Percentiles rank a stretch among this genome's conserved stretches.
These are phyloP conservation scores for Suhomyces chickasaworum DNA, from an alignment of 1,139 yeast species.

Conservation along the genomic window DNA sequence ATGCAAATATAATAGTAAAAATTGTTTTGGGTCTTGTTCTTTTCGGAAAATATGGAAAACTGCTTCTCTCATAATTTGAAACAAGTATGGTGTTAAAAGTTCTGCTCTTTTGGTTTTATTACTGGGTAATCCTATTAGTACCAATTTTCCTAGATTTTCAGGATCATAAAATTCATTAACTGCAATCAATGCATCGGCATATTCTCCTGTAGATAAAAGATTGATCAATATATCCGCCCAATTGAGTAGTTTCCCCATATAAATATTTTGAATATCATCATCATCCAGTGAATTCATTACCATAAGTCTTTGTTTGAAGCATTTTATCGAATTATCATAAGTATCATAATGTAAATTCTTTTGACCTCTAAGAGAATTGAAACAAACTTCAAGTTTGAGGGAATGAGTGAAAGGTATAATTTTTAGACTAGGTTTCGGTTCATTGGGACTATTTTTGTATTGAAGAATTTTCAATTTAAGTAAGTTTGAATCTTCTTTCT, in stretches of 20 bases:
- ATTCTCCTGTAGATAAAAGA: constrained; percentile 50
- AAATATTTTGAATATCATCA: constrained; percentile 28
- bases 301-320: constrained; percentile 31
- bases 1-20: constrained; percentile 26
- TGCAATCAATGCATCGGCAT: constrained; percentile 55
- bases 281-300: constrained; percentile 19
- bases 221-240: constrained; percentile 73
- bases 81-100: constrained; percentile 56
- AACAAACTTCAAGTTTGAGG: constrained; percentile 1
- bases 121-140: constrained; percentile 56
- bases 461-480: constrained; percentile 10
- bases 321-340: constrained; percentile 22
- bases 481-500: constrained; percentile 1
- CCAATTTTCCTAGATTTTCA: constrained; percentile 41
- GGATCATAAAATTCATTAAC: constrained; percentile 55
- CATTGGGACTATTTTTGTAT: constrained; percentile 2
- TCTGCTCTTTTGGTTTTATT: constrained; percentile 44
- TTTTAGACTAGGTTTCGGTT: constrained; percentile 1
- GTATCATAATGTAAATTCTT: neutral
- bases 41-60: constrained; percentile 38
- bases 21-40: neutral
- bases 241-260: constrained; percentile 59
- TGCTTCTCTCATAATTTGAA: constrained; percentile 57
- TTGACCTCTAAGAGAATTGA: neutral
- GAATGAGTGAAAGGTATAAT: constrained; percentile 6